These are phyloP conservation scores for Pseudogymnoascus sp. DNA, from an alignment of 2,329 filamentous ascomycete genomes.

Conservation along the genomic window DNA sequence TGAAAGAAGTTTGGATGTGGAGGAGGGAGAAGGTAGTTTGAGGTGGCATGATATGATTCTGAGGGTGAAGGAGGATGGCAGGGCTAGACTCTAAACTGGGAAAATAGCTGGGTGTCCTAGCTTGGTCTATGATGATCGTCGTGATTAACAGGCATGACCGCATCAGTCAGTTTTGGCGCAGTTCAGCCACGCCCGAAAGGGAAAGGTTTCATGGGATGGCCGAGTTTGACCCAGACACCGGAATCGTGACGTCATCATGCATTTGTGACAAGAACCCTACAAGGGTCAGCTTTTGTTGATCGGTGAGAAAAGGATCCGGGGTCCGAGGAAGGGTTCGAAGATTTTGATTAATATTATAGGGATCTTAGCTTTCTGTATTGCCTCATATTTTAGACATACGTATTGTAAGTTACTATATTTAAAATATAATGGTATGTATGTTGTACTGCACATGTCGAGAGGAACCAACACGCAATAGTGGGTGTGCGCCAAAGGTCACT, in stretches of 20 bases:
- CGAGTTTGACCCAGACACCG: background rate
- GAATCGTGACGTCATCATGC: background rate
- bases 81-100: slow-evolving; percentile 1
- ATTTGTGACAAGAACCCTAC: slow-evolving; percentile 3
- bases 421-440: background rate
- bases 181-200: background rate
- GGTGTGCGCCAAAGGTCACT: background rate
- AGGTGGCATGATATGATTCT: background rate
- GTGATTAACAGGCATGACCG: background rate
- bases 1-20: background rate
- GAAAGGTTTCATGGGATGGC: background rate
- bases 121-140: slow-evolving; percentile 2
- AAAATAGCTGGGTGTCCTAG: slow-evolving; percentile 3
- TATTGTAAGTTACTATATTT: background rate
- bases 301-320: background rate
- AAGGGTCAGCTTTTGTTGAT: background rate
- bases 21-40: background rate
- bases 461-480: background rate
- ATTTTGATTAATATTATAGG: background rate
- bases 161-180: background rate
- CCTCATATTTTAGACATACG: background rate
- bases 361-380: background rate
- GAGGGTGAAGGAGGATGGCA: background rate
- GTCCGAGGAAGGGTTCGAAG: background rate
- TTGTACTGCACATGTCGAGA: background rate